A percentile compares a stretch with the other conserved stretches of the same genome.
Conservation (phyloP, 2,329 filamentous ascomycete genomes). For the Eurotiales sp. region DNA sequence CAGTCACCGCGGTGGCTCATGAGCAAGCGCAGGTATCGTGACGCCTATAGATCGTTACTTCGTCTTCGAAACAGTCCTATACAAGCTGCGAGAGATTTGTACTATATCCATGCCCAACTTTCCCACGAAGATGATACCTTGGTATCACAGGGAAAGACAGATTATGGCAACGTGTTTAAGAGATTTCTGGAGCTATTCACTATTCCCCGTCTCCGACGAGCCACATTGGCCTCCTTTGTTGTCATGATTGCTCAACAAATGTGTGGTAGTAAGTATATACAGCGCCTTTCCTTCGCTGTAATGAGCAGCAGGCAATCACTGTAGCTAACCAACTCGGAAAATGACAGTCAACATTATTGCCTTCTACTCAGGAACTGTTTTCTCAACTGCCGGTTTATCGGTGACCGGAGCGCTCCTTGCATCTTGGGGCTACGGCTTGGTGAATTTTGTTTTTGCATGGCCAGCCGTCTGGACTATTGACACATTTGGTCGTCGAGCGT, state of each 20-base stretch:
- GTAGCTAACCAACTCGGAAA: no score
- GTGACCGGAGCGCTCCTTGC: slow-evolving; percentile 56
- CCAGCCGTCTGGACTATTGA: slow-evolving; percentile 64
- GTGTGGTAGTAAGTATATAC: slow-evolving; percentile 49
- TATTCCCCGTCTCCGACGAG: slow-evolving; percentile 49
- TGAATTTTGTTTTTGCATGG: slow-evolving; percentile 63
- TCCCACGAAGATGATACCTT: slow-evolving; percentile 38
- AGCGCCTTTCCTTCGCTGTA: no score
- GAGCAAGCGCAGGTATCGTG: slow-evolving; percentile 59
- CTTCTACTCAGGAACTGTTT: slow-evolving; percentile 65
- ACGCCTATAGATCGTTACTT: slow-evolving; percentile 60
- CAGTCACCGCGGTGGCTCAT: slow-evolving; percentile 65
- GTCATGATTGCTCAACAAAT: slow-evolving; percentile 78
- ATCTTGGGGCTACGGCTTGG: slow-evolving; percentile 61
- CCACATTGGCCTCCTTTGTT: slow-evolving; percentile 69
- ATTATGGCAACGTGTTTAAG: slow-evolving; percentile 49
- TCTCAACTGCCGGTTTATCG: slow-evolving; percentile 52
- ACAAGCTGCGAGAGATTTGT: slow-evolving; percentile 60
- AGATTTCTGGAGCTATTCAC: slow-evolving; percentile 55
- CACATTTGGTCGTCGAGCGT: slow-evolving; percentile 59
- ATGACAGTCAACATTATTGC: slow-evolving; percentile 68
- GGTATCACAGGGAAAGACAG: slow-evolving; percentile 36
- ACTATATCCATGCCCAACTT: slow-evolving; percentile 56
- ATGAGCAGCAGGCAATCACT: no score
- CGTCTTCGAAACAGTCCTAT: slow-evolving; percentile 56